phyloP scores from a whole-genome alignment of 768 basidiomycete genomes.

The Boletales sp. region DNA sequence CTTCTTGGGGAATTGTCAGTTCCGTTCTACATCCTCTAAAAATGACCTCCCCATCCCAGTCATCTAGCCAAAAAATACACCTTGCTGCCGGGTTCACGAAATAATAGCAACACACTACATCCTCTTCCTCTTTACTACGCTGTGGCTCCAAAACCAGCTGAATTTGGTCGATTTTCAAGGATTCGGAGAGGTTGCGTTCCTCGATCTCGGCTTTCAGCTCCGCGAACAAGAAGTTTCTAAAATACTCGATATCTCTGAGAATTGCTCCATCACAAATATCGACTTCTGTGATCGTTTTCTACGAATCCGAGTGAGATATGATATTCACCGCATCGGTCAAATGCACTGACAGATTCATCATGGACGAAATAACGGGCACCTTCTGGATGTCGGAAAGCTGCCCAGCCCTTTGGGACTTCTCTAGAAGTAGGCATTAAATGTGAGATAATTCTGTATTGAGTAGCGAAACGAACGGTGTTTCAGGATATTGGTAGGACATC shows the following conservation, averaged over 20 bases:
- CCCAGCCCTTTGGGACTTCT: slow-evolving; percentile 39
- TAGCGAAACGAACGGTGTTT: slow-evolving; percentile 16
- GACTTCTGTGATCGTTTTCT: slow-evolving; percentile 56
- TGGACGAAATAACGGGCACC: slow-evolving; percentile 58
- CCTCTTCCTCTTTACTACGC: slow-evolving; percentile 9
- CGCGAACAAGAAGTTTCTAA: slow-evolving; percentile 18
- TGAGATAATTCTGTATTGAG: not conserved
- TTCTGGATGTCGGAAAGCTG: slow-evolving; percentile 50
- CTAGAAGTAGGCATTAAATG: slow-evolving; percentile 3
- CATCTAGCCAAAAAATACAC: slow-evolving; percentile 54
- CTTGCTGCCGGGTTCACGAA: slow-evolving; percentile 46
- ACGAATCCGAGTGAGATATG: slow-evolving; percentile 11
- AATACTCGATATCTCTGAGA: slow-evolving; percentile 33
- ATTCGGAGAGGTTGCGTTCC: slow-evolving; percentile 10
- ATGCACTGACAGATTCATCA: slow-evolving; percentile 36
- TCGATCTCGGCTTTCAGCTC: slow-evolving; percentile 19
- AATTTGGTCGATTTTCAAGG: slow-evolving; percentile 28
- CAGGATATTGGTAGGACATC: slow-evolving; percentile 15
- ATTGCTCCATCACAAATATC: slow-evolving; percentile 42
- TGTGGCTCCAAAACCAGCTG: slow-evolving; percentile 49
- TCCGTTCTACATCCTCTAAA: slow-evolving; percentile 16
- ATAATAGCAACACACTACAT: slow-evolving; percentile 41
- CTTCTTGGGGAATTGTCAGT: slow-evolving; percentile 22
- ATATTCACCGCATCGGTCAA: not conserved
- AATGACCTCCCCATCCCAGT: slow-evolving; percentile 34